Conservation (phyloP, 345 rosid genomes). For the Acer yangbiense region DNA sequence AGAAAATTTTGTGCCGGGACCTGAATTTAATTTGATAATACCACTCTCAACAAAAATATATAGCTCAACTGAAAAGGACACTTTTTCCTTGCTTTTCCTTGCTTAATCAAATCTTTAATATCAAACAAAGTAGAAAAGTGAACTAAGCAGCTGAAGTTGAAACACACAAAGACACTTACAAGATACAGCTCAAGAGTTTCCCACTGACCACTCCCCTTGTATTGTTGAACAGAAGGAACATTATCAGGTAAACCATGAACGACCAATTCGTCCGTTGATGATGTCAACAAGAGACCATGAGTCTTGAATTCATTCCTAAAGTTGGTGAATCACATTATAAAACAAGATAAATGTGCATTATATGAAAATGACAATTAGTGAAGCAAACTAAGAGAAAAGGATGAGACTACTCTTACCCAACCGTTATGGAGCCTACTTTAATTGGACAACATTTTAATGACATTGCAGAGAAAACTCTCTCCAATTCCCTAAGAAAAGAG, state of each 20-base stretch:
- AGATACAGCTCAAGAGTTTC: conserved; percentile 89
- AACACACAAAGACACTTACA: conserved; percentile 52
- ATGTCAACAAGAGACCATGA: conserved; percentile 54
- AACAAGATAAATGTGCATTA: conserved; percentile 13
- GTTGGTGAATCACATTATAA: conserved; percentile 5
- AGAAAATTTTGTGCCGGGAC: neutral
- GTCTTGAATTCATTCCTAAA: conserved; percentile 48
- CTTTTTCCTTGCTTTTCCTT: too few species aligned
- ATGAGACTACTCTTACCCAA: conserved; percentile 34
- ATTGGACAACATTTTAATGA: conserved; percentile 82
- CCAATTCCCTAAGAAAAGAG: conserved; percentile 68
- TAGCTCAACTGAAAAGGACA: neutral
- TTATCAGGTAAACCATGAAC: conserved; percentile 57
- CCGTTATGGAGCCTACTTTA: conserved; percentile 41
- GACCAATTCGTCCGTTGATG: conserved; percentile 58
- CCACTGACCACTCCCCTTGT: conserved; percentile 66
- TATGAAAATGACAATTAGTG: neutral
- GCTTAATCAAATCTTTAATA: neutral
- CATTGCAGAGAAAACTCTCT: conserved; percentile 73
- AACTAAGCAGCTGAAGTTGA: conserved; percentile 13
- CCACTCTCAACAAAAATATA: neutral
- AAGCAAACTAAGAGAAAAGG: neutral
- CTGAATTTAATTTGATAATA: neutral
- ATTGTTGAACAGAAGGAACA: conserved; percentile 39
- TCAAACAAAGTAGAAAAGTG: neutral